Evolutionary conservation across 1,284 basidiomycete species (phyloP).

Genomic region (Cryptococcus sp.): DNA sequence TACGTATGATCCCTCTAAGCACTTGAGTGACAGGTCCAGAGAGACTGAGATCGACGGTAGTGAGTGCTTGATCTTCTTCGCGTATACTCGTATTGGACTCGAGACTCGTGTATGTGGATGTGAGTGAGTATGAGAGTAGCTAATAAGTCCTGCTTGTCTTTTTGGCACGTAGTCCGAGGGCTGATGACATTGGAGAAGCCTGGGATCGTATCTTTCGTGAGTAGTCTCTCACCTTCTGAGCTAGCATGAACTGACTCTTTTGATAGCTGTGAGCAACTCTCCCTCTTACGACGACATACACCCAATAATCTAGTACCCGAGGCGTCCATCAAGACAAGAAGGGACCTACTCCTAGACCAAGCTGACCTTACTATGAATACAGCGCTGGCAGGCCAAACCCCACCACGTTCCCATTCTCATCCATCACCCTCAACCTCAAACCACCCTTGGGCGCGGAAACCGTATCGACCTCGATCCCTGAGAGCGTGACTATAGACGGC

Average conservation of each 20-base stretch:
- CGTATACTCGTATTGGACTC: background rate
- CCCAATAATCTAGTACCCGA: background rate
- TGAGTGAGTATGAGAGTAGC: too few relatives aligned
- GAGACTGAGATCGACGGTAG: constrained; percentile 39
- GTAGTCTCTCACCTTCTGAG: constrained; percentile 16
- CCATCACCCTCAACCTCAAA: constrained; percentile 62
- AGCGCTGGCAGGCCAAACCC: constrained; percentile 72
- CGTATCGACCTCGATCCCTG: constrained; percentile 55
- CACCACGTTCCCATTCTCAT: constrained; percentile 84
- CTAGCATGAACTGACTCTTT: constrained; percentile 5
- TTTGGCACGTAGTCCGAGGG: constrained; percentile 55
- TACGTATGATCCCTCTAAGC: constrained; percentile 12
- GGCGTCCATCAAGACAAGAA: background rate
- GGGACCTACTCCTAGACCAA: background rate
- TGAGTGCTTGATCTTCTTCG: constrained; percentile 22
- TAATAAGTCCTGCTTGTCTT: constrained; percentile 7
- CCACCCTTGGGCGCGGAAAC: constrained; percentile 58
- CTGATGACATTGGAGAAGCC: constrained; percentile 79
- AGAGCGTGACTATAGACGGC: constrained; percentile 58
- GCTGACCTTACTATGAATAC: background rate
- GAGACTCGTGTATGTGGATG: background rate
- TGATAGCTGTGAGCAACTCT: constrained; percentile 11
- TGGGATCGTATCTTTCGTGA: constrained; percentile 78
- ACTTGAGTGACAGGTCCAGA: constrained; percentile 31
- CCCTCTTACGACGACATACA: background rate